Percentiles rank a stretch among this genome's conserved stretches.
Evolutionary conservation across 2,329 filamentous ascomycete genomes (phyloP).

Genomic region (Colletotrichum sidae): DNA sequence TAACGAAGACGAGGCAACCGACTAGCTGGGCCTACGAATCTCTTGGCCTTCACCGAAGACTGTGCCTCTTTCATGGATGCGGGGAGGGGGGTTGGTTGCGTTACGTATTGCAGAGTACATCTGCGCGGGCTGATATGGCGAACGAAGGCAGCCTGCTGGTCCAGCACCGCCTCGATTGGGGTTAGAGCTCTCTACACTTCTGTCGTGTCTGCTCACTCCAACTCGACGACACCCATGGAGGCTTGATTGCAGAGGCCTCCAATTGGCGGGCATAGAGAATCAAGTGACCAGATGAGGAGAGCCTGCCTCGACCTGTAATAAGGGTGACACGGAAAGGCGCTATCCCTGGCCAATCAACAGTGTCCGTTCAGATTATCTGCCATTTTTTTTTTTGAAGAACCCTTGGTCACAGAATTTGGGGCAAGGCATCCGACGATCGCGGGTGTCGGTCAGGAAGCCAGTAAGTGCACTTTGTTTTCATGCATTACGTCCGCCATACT

Average conservation of each 20-base stretch:
- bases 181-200: conserved; percentile 20
- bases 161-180: conserved; percentile 18
- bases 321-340: conserved; percentile 58
- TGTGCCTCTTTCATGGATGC: conserved; percentile 23
- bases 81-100: background rate
- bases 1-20: conserved; percentile 20
- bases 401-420: conserved; percentile 15
- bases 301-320: conserved; percentile 74
- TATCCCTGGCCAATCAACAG: conserved; percentile 9
- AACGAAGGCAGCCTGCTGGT: conserved; percentile 17
- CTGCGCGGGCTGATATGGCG: conserved; percentile 19
- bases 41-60: conserved; percentile 22
- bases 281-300: conserved; percentile 15
- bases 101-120: conserved; percentile 15
- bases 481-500: conserved; percentile 14
- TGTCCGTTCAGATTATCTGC: background rate
- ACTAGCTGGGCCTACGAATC: background rate
- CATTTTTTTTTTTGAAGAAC: background rate
- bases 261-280: conserved; percentile 14
- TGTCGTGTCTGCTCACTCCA: background rate
- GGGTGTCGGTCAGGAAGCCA: conserved; percentile 16
- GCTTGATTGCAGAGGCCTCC: conserved; percentile 10
- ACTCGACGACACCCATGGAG: background rate
- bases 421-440: conserved; percentile 9
- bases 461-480: conserved; percentile 2